A percentile compares a stretch with the other conserved stretches of the same genome.
Conservation (phyloP, 2,329 filamentous ascomycete species). For the Acephala macrosclerotiorum region DNA sequence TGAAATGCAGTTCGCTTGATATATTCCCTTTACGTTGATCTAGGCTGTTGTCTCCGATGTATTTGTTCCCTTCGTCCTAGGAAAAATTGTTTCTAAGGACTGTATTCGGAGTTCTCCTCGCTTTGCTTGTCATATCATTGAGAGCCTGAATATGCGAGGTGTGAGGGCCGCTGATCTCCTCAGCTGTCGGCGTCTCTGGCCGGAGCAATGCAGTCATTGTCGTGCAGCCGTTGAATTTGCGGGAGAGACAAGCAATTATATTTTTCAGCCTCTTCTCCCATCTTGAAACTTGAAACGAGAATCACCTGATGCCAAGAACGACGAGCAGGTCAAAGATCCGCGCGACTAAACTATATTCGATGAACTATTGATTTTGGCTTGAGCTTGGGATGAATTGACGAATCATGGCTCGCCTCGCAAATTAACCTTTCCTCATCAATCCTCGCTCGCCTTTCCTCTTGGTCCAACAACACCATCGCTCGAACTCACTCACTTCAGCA, state of each 20-base stretch:
- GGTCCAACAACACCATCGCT: conserved; percentile 15
- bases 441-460: conserved; percentile 1
- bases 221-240: background rate
- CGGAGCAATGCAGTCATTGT: too few species aligned
- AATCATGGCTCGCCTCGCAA: background rate
- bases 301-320: background rate
- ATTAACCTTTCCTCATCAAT: conserved; percentile 9
- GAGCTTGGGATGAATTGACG: conserved; percentile 4
- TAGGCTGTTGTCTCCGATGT: background rate
- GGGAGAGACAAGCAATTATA: conserved; percentile 2
- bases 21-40: background rate
- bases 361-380: conserved; percentile 10
- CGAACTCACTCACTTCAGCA: conserved; percentile 6
- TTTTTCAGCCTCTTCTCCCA: background rate
- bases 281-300: background rate
- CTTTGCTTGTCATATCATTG: too few species aligned
- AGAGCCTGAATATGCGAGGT: too few species aligned
- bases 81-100: background rate
- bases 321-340: background rate
- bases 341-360: conserved; percentile 8
- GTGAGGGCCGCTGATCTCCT: too few species aligned
- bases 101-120: background rate
- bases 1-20: too few species aligned
- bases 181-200: too few species aligned
- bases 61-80: background rate